Evolutionary conservation across 164 flowering plant species (phyloP), one percentile per base, ranked within the genome.

Genomic region (Chimonanthus salicifolius): DNA sequence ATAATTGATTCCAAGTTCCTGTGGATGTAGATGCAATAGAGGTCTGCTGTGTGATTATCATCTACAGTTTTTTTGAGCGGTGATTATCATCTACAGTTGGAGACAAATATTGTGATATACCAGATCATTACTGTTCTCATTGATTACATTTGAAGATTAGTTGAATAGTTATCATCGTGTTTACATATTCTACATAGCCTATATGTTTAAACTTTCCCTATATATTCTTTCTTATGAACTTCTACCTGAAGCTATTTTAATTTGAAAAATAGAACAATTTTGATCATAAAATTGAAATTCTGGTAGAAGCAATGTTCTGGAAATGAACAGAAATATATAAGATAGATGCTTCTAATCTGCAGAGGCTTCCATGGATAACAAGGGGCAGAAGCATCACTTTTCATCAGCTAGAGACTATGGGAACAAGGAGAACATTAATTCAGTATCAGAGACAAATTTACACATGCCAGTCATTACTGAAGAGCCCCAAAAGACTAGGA

Each of bases 401-500:
- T 68, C 83, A 47, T 72, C 77, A 6, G 33, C 64, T 69, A 73
- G 13, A 66, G 78, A 74, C 65, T 21, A 46, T 43, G 58, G 58
- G 44, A 78, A 78, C 75, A 88, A 89, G 75, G 94, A 89, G 80
- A 92, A 94, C 80, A 20, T 78, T n/a, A 71, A 71, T 64, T 11
- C 50, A 9, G 62, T 47, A 49, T 5, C 50, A n/a, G 79, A 46
- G 43, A 84, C 72, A 49, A 85, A 76, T 75, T 46, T 74, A 49
- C 87, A 82, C 33, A 63, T 49, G 21, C 64, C 76, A 18, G 86
- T 78, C 15, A 78, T 87, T 13, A 73, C 75, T 58, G 47, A 85
- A 64, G 90, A 89, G 78, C 88, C 85, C 6, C 82, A 80, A 68
- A 87, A 78, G 73, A 85, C 86, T 88, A 93, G 88, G 81, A 86